Evolutionary conservation across 1,284 basidiomycete genomes (phyloP).

Genomic region (Cutaneotrichosporon sp.): DNA sequence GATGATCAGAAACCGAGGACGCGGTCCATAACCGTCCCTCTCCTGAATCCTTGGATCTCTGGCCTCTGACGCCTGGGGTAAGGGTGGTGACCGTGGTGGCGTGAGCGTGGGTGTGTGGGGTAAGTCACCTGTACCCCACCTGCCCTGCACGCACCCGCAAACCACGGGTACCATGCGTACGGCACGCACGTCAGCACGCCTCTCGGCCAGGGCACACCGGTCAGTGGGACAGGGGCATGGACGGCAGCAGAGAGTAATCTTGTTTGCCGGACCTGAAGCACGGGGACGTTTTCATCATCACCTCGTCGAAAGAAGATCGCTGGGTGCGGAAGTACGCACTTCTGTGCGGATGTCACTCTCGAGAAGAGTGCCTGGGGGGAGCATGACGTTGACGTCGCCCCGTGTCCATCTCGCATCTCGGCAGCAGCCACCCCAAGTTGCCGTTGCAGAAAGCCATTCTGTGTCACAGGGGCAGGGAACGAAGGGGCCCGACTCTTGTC

Average conservation of each 20-base stretch:
- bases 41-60: too few relatives aligned
- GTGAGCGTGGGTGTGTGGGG: background rate
- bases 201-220: background rate
- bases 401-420: too few relatives aligned
- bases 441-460: background rate
- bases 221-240: background rate
- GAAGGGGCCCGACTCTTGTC: too few relatives aligned
- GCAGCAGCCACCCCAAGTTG: too few relatives aligned
- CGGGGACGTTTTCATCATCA: background rate
- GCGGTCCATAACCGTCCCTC: too few relatives aligned
- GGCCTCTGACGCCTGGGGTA: too few relatives aligned
- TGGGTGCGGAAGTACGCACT: background rate
- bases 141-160: background rate
- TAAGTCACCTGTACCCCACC: background rate
- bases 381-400: background rate
- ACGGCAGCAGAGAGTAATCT: background rate
- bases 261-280: background rate
- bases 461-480: too few relatives aligned
- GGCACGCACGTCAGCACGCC: background rate
- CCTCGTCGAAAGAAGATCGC: background rate
- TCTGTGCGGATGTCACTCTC: background rate
- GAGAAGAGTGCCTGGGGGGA: background rate
- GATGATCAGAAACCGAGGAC: too few relatives aligned
- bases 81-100: too few relatives aligned
- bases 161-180: slow-evolving; percentile 1